A percentile compares a stretch with the other conserved stretches of the same genome.
Evolutionary conservation across 352 stramenopile species (phyloP).

Genomic region (Globisporangium spinosum): DNA sequence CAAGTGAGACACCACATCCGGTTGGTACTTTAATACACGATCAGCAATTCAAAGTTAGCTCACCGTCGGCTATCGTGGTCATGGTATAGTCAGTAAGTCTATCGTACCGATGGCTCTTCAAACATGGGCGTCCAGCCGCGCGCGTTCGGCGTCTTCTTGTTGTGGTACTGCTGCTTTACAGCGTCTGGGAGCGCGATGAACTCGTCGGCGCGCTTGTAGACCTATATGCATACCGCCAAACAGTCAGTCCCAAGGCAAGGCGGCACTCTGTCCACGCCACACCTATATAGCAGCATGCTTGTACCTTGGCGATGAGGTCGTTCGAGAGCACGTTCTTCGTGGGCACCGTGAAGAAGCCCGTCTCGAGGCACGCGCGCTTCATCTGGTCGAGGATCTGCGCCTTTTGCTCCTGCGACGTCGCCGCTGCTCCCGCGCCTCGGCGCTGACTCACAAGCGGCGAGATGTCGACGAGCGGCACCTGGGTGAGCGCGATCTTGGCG

Average conservation of each 20-base stretch:
- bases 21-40: slow-evolving; percentile 48
- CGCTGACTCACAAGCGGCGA: slow-evolving; percentile 42
- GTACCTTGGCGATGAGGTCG: slow-evolving; percentile 47
- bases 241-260: not conserved
- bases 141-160: slow-evolving; percentile 69
- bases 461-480: slow-evolving; percentile 70
- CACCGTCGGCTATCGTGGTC: not conserved
- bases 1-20: slow-evolving; percentile 68
- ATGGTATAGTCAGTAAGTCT: not conserved
- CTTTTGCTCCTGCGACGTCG: slow-evolving; percentile 23
- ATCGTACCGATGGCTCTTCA: slow-evolving; percentile 69
- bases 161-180: slow-evolving; percentile 74
- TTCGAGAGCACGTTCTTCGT: slow-evolving; percentile 48
- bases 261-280: not conserved
- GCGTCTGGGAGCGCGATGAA: slow-evolving; percentile 57
- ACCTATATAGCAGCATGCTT: not conserved
- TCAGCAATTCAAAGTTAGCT: not conserved
- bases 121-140: slow-evolving; percentile 82
- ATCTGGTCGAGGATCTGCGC: slow-evolving; percentile 51
- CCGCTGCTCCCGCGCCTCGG: not conserved
- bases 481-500: slow-evolving; percentile 38
- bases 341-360: slow-evolving; percentile 81
- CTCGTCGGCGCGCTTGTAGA: slow-evolving; percentile 63
- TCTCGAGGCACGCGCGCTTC: slow-evolving; percentile 48
- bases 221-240: slow-evolving; percentile 17